Conservation (phyloP, 1,284 basidiomycete genomes). For the Apiotrichum gamsii region DNA sequence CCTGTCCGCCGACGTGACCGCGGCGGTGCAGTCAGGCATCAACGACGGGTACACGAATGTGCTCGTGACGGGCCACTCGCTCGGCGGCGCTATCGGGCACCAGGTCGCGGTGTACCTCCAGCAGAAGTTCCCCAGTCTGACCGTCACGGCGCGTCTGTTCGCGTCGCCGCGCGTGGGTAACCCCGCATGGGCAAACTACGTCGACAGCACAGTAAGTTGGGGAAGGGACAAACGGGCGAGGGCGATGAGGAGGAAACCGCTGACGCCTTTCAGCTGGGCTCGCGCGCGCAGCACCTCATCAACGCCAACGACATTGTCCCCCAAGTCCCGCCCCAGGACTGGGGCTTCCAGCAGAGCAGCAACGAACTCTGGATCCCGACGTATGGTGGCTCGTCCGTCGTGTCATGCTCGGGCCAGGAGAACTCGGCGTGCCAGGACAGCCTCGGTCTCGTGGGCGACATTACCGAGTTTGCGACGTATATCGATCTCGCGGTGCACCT, state of each 20-base stretch:
- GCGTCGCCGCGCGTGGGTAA: slow-evolving; percentile 22
- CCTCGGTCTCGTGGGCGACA: not conserved
- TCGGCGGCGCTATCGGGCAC: slow-evolving; percentile 16
- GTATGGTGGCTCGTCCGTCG: not conserved
- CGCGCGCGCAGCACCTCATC: slow-evolving; percentile 17
- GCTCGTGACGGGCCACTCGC: not conserved
- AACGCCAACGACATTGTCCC: slow-evolving; percentile 24
- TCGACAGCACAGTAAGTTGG: slow-evolving; percentile 19
- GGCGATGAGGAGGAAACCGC: too few relatives aligned
- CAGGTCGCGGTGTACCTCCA: slow-evolving; percentile 16
- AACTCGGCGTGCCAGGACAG: not conserved
- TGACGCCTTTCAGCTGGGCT: slow-evolving; percentile 12
- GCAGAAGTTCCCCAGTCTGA: slow-evolving; percentile 1
- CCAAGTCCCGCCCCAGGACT: slow-evolving; percentile 15
- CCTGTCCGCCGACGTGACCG: slow-evolving; percentile 5
- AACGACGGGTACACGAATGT: not conserved
- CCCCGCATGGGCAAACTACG: slow-evolving; percentile 21
- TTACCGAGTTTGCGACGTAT: not conserved
- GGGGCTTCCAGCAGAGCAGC: not conserved
- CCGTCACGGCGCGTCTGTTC: slow-evolving; percentile 13
- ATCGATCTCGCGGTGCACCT: not conserved
- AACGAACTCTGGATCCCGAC: not conserved
- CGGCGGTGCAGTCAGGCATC: slow-evolving; percentile 4
- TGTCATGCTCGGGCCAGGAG: not conserved
- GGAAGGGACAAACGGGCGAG: too few relatives aligned